phyloP scores from a whole-genome alignment of 768 basidiomycete genomes.

The Lactifluus hygrophoroides region DNA sequence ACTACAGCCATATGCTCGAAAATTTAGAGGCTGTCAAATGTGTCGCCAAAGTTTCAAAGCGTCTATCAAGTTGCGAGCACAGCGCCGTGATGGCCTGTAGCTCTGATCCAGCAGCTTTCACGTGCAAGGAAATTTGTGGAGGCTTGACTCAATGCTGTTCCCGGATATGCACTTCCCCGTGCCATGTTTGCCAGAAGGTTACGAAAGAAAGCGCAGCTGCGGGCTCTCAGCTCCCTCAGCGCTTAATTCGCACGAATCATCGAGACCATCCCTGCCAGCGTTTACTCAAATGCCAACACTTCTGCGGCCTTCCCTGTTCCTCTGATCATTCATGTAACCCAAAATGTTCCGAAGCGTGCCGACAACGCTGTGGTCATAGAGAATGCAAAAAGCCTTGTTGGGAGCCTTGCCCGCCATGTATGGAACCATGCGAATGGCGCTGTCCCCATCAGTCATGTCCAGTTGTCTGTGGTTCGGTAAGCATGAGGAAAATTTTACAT shows the following conservation, averaged over 20 bases:
- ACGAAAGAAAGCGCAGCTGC: not conserved
- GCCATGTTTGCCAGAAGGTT: conserved; percentile 25
- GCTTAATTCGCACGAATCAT: conserved; percentile 21
- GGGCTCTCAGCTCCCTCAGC: not conserved
- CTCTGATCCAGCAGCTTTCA: conserved; percentile 14
- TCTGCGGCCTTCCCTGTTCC: conserved; percentile 26
- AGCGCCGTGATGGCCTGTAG: conserved; percentile 17
- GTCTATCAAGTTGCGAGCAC: conserved; percentile 29
- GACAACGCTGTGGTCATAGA: conserved; percentile 26
- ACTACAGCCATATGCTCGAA: conserved; percentile 23
- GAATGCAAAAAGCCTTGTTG: conserved; percentile 27
- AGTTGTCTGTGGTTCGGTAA: conserved; percentile 32
- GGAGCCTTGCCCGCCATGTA: conserved; percentile 28
- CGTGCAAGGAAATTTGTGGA: conserved; percentile 25
- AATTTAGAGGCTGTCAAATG: conserved; percentile 24
- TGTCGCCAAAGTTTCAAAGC: conserved; percentile 21
- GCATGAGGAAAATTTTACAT: conserved; percentile 5
- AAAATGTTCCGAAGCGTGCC: conserved; percentile 23
- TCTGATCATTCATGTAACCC: conserved; percentile 25
- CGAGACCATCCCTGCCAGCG: conserved; percentile 27
- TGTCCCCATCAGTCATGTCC: conserved; percentile 30
- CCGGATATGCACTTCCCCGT: conserved; percentile 25
- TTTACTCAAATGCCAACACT: conserved; percentile 27
- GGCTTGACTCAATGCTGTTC: conserved; percentile 25
- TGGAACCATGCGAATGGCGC: conserved; percentile 29